Evolutionary conservation across 108 stramenopile species (phyloP).

Genomic region (Conticribra guillardii): DNA sequence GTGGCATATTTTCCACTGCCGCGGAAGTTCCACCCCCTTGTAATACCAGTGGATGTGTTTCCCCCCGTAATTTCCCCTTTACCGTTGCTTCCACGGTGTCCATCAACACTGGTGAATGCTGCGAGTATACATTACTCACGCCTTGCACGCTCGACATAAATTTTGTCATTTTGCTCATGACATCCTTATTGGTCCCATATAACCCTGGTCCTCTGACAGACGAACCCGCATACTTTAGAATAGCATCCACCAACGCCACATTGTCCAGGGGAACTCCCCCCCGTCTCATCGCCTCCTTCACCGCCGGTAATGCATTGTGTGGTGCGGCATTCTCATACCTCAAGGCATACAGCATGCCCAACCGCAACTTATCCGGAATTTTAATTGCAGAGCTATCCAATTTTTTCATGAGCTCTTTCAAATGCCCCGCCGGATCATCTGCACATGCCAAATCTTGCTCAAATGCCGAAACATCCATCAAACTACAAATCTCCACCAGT

Average conservation of each 20-base stretch:
- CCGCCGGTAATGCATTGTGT: conserved; percentile 62
- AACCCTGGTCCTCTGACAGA: conserved; percentile 88
- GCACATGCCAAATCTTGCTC: conserved; percentile 98
- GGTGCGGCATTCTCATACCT: conserved; percentile 92
- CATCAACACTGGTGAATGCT: conserved; percentile 95
- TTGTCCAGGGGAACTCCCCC: conserved; percentile 90
- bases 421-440: conserved; percentile 91
- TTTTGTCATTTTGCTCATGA: conserved; percentile 91
- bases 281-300: conserved; percentile 86
- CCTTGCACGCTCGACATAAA: conserved; percentile 95
- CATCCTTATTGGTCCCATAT: conserved; percentile 78
- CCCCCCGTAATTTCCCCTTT: conserved; percentile 87
- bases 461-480: conserved; percentile 98
- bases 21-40: conserved; percentile 41
- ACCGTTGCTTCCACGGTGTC: conserved; percentile 82
- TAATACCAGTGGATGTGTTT: conserved; percentile 79
- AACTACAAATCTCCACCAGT: conserved; percentile 87
- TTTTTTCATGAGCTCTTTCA: conserved; percentile 89
- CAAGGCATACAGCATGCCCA: conserved; percentile 96
- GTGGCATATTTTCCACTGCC: conserved; percentile 51
- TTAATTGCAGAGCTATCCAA: conserved; percentile 78
- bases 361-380: conserved; percentile 94
- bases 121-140: conserved; percentile 96
- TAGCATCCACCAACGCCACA: conserved; percentile 91
- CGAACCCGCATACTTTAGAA: conserved; percentile 89